Base-by-base conservation (phyloP, 2,329 filamentous ascomycete species). In the Aspergillus niger region DNA sequence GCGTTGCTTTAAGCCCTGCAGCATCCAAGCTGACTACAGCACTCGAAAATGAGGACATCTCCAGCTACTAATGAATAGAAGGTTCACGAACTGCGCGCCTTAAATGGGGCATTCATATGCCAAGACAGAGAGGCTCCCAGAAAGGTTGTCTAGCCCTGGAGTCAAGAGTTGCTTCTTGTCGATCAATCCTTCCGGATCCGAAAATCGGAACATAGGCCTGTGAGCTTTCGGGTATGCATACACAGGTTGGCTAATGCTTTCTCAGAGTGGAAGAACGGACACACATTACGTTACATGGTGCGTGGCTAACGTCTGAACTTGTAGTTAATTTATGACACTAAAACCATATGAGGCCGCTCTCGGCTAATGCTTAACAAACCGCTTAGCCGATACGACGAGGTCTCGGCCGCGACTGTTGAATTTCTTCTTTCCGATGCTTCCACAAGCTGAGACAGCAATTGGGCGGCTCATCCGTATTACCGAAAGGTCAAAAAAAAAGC, bases 161-260 rank as follows among this genome's bases (percentile, higher is more conserved):
- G 11, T 22, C 28, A 43, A 55, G 10, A 44, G 26, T 20, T 17
- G 53, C 53, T 44, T 22, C n/a, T 41, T 39, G 53, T 47, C 53
- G 53, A 55, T 55, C 53, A 55, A 55, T 55, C 53, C 53, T 55
- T 30, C 53, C 24, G 43, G n/a, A 55, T 55, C 53, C 53, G 53
- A 55, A 15, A 22, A 44, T 55, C 53, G 53, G 53, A 55, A 22
- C 15, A 24, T 8, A 22, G 17, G 38, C 28, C 13, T 20, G 15
- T 13, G 38, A 38, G 32, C 24, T 10, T 30, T 55, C 26, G 28
- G 53, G n/a, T 55, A 55, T 24, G 39, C 17, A 36, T 26, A 36
- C 39, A 28, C 13, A 17, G 39, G 39, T 47, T 30, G 53, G 22
- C 30, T 28, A n/a, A 43, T 28, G 39, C 36, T 8, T 36, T 30